Evolutionary conservation across 495 filamentous ascomycete genomes (phyloP), one percentile per base, ranked within the genome.

Genomic region (Bacidia rubella): DNA sequence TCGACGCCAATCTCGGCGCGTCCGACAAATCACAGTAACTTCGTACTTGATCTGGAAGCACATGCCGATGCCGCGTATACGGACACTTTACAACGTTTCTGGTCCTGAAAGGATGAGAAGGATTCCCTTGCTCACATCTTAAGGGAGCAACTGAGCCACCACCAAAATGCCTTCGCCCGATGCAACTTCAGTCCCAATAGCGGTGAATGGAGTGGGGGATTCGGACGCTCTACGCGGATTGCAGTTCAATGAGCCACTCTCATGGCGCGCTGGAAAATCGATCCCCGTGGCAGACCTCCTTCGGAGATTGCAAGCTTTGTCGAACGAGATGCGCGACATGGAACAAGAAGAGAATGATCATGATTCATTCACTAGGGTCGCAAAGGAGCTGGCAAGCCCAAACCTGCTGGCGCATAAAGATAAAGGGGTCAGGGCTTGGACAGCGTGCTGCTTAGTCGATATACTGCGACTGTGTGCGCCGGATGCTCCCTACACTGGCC

Each of bases 381-480:
- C 93, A 45, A 92, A 90, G 65, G 88, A 96, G 62, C 77, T 97
- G 21, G 87, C 84, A 7, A 82, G 79, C 29, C 83, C 81, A 42
- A 85, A 90, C 58, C 72, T 99, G 17, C 68, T 97, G 25, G 75
- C 69, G 43, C 93, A 99, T 65, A 94, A 93, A 69, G 93, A 99
- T 63, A 83, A 79, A 52, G 92, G 92, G 11, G 90, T 99, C 22
- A 80, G 83, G 56, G 92, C 93, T 17, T 94, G 82, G 73, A 79
- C 85, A 39, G 82, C 87, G 11, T 86, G 85, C 63, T 96, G 89
- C 64, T 72, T 97, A 58, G 89, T 95, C 40, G 93, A 99, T 64
- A 86, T 99, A 51, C 78, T 99, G 65, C 79, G 86, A 60, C 73
- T 99, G 24, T 95, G 89, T 70, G 92, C 92, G 26, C 92, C 92